phyloP scores from a whole-genome alignment of 768 basidiomycete species.

The Mycena kentingensis region DNA sequence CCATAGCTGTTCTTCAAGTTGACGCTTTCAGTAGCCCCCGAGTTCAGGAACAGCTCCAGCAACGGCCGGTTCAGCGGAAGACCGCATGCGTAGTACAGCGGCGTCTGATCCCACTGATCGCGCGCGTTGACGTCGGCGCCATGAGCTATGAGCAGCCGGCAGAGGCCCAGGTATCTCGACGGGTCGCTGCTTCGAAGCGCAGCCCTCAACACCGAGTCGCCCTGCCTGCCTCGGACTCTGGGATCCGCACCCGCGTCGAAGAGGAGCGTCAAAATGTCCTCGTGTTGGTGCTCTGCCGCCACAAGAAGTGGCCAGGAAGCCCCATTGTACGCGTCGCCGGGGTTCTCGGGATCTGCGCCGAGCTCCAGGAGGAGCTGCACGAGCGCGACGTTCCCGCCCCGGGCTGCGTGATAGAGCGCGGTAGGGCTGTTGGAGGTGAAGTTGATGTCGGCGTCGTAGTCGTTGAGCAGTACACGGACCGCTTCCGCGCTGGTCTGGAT shows the following conservation, averaged over 20 bases:
- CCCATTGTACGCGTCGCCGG: too few relatives aligned
- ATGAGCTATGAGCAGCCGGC: not conserved
- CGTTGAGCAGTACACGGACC: not conserved
- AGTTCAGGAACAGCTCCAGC: too few relatives aligned
- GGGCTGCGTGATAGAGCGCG: not conserved
- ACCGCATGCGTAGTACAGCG: too few relatives aligned
- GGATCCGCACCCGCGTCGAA: too few relatives aligned
- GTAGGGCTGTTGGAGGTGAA: not conserved
- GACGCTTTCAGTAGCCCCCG: too few relatives aligned
- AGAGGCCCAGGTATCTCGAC: not conserved
- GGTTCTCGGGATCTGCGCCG: not conserved
- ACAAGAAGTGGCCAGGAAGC: too few relatives aligned
- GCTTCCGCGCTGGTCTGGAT: not conserved
- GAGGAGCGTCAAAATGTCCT: too few relatives aligned
- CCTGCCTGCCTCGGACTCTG: not conserved
- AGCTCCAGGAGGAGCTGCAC: not conserved
- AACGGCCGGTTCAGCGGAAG: too few relatives aligned
- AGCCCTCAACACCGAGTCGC: not conserved
- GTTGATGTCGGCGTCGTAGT: not conserved
- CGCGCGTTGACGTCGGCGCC: not conserved
- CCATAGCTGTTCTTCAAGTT: too few relatives aligned
- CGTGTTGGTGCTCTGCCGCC: too few relatives aligned
- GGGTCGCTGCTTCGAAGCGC: too few relatives aligned
- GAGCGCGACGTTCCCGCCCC: not conserved
- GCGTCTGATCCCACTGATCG: not conserved